Evolutionary conservation across 257 asterid species (phyloP).

Genomic region (Solanum medicagineum): DNA sequence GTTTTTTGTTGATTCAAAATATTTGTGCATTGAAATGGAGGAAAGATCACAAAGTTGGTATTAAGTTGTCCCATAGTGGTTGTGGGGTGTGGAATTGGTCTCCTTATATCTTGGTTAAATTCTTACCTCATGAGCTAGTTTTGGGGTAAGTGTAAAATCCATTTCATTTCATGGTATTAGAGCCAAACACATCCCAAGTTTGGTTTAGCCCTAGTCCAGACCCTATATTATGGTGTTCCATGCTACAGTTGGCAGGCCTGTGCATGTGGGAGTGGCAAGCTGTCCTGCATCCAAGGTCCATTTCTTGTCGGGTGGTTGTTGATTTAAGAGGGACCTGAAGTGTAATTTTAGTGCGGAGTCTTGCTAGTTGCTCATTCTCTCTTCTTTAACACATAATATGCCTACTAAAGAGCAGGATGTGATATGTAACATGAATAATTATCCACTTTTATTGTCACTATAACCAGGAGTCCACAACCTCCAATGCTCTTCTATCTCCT

Average conservation of each 20-base stretch:
- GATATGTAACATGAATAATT: not conserved
- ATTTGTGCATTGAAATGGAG: not conserved
- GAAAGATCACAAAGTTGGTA: not conserved
- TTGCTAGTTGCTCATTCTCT: not conserved
- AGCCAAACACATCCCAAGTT: not conserved
- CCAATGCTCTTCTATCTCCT: not conserved
- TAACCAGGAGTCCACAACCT: not conserved
- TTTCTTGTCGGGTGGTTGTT: not conserved
- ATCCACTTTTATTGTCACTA: not conserved
- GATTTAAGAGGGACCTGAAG: not conserved
- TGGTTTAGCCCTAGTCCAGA: not conserved
- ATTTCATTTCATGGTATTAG: not conserved
- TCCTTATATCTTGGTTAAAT: not conserved
- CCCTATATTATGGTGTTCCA: not conserved
- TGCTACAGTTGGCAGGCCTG: not conserved
- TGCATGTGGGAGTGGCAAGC: not conserved
- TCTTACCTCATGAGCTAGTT: not conserved
- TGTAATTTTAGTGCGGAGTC: not conserved
- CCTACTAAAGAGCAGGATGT: not conserved
- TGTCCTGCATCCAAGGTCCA: not conserved
- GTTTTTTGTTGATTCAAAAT: not conserved
- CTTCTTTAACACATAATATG: not conserved
- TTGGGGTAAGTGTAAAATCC: not conserved
- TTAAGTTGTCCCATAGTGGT: not conserved
- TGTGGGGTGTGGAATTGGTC: not conserved